A percentile compares a stretch with the other conserved stretches of the same genome.
phyloP scores from a whole-genome alignment of 106 monocot genomes.

The Triglochin maritima region DNA sequence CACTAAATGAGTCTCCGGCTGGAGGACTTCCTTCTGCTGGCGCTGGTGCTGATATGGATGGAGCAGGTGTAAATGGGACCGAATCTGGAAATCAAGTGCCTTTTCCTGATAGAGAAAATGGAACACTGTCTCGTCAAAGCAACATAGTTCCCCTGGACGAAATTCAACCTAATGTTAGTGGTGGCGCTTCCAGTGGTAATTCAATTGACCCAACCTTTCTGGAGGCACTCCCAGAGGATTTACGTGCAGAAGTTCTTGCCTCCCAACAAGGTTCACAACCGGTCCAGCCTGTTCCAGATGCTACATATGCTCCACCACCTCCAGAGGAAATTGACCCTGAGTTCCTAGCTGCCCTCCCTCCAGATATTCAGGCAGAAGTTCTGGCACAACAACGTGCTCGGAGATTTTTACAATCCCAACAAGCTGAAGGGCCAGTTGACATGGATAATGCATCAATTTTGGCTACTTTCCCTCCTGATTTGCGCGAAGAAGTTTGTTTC shows the following conservation, averaged over 20 bases:
- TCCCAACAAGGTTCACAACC: slow-evolving; percentile 40
- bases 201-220: slow-evolving; percentile 78
- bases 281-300: slow-evolving; percentile 22
- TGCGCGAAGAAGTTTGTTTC: slow-evolving; percentile 52
- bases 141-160: slow-evolving; percentile 16
- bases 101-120: slow-evolving; percentile 15
- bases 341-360: slow-evolving; percentile 76
- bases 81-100: slow-evolving; percentile 15
- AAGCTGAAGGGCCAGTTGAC: slow-evolving; percentile 50
- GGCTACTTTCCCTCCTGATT: slow-evolving; percentile 72
- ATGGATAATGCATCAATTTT: slow-evolving; percentile 89
- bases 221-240: slow-evolving; percentile 71
- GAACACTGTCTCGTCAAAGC: slow-evolving; percentile 12
- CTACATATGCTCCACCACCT: slow-evolving; percentile 34
- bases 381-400: slow-evolving; percentile 68
- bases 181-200: slow-evolving; percentile 37
- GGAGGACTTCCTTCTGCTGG: slow-evolving; percentile 5
- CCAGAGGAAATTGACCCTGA: slow-evolving; percentile 80
- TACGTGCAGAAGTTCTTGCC: slow-evolving; percentile 72
- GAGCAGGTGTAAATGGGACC: slow-evolving; percentile 13
- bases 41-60: slow-evolving; percentile 35
- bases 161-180: slow-evolving; percentile 21
- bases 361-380: slow-evolving; percentile 78
- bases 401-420: slow-evolving; percentile 35
- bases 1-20: slow-evolving; percentile 39